phyloP scores from a whole-genome alignment of 345 rosid genomes.

The Physaria fendleri region DNA sequence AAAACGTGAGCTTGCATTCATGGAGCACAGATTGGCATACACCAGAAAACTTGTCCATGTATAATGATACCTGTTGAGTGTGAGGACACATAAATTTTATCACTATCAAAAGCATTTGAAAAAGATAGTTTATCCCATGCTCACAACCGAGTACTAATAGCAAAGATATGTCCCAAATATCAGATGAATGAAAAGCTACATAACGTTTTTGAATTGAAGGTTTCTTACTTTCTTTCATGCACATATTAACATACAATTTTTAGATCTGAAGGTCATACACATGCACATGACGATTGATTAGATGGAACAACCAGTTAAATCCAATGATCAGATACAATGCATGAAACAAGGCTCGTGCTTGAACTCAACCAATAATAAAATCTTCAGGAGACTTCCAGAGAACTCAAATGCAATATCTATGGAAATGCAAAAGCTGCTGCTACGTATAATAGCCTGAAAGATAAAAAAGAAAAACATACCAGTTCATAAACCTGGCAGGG shows the following conservation, averaged over 20 bases:
- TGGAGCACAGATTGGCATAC: conserved; percentile 92
- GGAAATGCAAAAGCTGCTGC: conserved; percentile 4
- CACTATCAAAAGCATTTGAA: conserved; percentile 1
- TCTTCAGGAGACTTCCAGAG: conserved; percentile 4
- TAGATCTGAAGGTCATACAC: background rate
- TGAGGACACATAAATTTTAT: background rate
- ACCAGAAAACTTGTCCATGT: conserved; percentile 97
- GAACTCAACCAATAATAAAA: conserved; percentile 3
- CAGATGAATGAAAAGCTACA: conserved; percentile 10
- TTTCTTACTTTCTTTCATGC: background rate
- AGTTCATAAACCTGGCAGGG: conserved; percentile 97
- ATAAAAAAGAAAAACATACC: conserved; percentile 43
- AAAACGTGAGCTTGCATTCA: conserved; percentile 92
- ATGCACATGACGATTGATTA: conserved; percentile 9
- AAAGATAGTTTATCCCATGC: conserved; percentile 1
- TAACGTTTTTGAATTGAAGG: background rate
- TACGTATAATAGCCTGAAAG: background rate
- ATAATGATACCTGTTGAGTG: conserved; percentile 78
- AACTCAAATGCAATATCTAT: background rate
- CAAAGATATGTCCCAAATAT: background rate
- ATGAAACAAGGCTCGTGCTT: conserved; percentile 6
- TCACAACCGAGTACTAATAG: conserved; percentile 2
- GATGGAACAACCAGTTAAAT: background rate
- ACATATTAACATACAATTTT: conserved; percentile 1
- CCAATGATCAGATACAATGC: conserved; percentile 1